Evolutionary conservation across 371 early-diverging fungal genomes (phyloP).

Genomic region (Dentiscutata heterogama): DNA sequence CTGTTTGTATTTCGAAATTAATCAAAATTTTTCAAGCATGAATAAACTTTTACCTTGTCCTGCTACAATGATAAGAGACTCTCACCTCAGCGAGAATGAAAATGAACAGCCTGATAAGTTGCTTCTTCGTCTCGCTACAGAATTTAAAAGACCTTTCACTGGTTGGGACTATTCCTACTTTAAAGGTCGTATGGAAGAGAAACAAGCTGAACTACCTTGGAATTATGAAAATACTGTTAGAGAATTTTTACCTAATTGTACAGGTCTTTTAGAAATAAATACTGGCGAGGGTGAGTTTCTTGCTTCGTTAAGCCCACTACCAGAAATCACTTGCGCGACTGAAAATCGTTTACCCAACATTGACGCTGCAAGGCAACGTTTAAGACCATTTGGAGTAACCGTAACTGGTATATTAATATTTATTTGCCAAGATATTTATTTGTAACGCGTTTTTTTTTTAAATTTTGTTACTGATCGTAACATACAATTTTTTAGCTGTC

Average conservation of each 20-base stretch:
- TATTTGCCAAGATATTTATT: neutral
- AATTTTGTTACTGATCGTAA: neutral
- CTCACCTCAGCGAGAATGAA: neutral
- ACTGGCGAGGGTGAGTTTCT: slow-evolving; percentile 51
- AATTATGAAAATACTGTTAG: slow-evolving; percentile 47
- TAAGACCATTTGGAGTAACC: slow-evolving; percentile 55
- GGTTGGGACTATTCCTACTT: slow-evolving; percentile 52
- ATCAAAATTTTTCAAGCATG: slow-evolving; percentile 1
- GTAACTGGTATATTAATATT: slow-evolving; percentile 46
- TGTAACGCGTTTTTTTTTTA: neutral
- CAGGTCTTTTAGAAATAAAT: slow-evolving; percentile 48
- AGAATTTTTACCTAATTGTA: slow-evolving; percentile 44
- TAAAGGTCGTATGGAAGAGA: slow-evolving; percentile 48
- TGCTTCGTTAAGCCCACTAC: slow-evolving; percentile 40
- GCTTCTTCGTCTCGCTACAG: slow-evolving; percentile 27
- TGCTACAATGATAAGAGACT: neutral
- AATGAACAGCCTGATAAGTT: slow-evolving; percentile 1
- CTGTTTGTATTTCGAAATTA: neutral
- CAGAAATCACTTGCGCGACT: slow-evolving; percentile 47
- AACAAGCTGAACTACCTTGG: slow-evolving; percentile 44
- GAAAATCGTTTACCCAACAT: slow-evolving; percentile 51
- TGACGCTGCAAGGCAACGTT: slow-evolving; percentile 51
- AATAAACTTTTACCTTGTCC: neutral
- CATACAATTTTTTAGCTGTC: slow-evolving; percentile 33
- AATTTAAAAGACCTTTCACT: slow-evolving; percentile 34